phyloP scores from a whole-genome alignment of 2,329 filamentous ascomycete species.

The Tympanopsis confertula region DNA sequence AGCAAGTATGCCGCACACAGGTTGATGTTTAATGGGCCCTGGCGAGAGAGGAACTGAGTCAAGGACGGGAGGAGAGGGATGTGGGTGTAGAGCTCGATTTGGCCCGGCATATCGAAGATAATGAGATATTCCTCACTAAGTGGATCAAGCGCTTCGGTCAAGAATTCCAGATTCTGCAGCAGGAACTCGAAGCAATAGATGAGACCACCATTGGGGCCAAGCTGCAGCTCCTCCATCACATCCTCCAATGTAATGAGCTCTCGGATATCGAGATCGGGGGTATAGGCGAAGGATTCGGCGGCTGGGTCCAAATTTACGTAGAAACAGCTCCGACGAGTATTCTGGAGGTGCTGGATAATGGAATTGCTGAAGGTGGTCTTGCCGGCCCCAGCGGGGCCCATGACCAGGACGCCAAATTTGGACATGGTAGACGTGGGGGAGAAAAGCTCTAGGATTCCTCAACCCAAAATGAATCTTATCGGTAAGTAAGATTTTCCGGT shows the following conservation, averaged over 20 bases:
- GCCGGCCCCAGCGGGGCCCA: conserved; percentile 91
- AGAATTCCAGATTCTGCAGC: conserved; percentile 85
- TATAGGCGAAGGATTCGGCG: conserved; percentile 81
- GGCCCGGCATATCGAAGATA: conserved; percentile 96
- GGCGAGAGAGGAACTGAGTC: conserved; percentile 67
- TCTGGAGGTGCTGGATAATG: conserved; percentile 83
- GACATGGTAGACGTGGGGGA: too few species aligned
- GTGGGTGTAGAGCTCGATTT: conserved; percentile 97
- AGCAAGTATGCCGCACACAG: conserved; percentile 90
- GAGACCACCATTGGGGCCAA: conserved; percentile 83
- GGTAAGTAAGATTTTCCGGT: too few species aligned
- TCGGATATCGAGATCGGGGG: conserved; percentile 89
- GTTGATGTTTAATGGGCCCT: conserved; percentile 74
- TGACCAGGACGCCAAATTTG: conserved; percentile 88
- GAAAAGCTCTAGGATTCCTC: too few species aligned
- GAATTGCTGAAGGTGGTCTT: conserved; percentile 93
- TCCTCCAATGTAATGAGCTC: conserved; percentile 87
- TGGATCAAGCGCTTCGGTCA: conserved; percentile 72
- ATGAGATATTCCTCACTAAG: conserved; percentile 93
- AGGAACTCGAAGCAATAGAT: conserved; percentile 97
- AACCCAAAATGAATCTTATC: too few species aligned
- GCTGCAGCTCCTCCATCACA: conserved; percentile 88
- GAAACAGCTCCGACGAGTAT: conserved; percentile 85
- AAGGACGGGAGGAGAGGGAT: conserved; percentile 82
- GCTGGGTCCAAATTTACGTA: conserved; percentile 98